Base-by-base conservation (phyloP, 805 yeast genomes). In the Myxozyma vanderwaltii region DNA sequence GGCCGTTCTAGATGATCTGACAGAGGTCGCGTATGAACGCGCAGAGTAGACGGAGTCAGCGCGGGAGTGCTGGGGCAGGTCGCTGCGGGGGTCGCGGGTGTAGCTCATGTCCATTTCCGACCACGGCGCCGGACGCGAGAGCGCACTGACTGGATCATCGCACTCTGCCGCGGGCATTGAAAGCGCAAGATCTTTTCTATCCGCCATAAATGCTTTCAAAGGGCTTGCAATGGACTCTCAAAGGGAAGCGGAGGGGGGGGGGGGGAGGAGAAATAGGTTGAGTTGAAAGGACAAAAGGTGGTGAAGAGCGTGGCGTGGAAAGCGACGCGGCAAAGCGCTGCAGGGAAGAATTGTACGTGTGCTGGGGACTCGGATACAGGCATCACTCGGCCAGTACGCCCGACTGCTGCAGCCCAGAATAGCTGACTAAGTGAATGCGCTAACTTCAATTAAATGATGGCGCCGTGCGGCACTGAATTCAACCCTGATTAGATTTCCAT, bases 61-160 rank as follows among this genome's bases (percentile, higher is more conserved):
- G 41, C 43, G 59, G 29, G 35, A 44, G 54, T 17, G 44, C 29
- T 33, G 45, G 41, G 6, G 50, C 3, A n/a, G 27, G 21, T 46
- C 40, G 41, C 21, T 39, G 4, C 24, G 19, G 17, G 12, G 27
- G 43, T 23, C 27, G 41, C 40, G 54, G 12, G 51, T 36, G 56
- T 56, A 54, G 39, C 44, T 23, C 40, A 59, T 2, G 35, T 54
- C 61, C 41, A 49, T 21, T 21, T 61, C 64, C 53, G 39, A 33
- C 64, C 64, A 61, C 24, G 64, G 64, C 41, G 58, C 52, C 2
- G 64, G 61, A 2, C 59, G 50, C n/a, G 60, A 38, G n/a, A 45
- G 44, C 17, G 61, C 44, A 4, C 39, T 13, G 43, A 29, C 44
- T 7, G 63, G 47, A 15, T 50, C 13, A 5, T 31, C 43, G 45